phyloP scores from a whole-genome alignment of 1,284 basidiomycete genomes.

The Takashimella koratensis region DNA sequence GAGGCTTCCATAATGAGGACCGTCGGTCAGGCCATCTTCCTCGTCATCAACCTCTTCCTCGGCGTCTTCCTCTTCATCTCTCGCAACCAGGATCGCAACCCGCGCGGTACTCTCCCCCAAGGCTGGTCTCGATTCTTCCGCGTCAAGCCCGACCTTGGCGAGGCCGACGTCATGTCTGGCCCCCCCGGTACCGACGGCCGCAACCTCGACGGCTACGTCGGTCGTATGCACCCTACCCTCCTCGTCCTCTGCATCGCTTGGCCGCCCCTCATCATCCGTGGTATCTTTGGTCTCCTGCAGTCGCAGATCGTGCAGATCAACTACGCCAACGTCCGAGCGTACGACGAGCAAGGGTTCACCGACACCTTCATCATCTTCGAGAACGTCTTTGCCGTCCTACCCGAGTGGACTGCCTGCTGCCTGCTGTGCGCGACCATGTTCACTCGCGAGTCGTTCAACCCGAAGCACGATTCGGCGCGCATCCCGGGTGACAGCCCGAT shows the following conservation, averaged over 20 bases:
- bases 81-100: conserved; percentile 12
- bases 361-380: conserved; percentile 13
- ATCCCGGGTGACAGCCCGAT: neutral
- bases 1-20: conserved; percentile 18
- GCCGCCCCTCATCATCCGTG: conserved; percentile 21
- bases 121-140: conserved; percentile 15
- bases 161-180: conserved; percentile 6
- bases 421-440: neutral
- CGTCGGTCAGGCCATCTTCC: conserved; percentile 30
- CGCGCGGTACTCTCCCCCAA: conserved; percentile 11
- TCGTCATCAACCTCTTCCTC: conserved; percentile 24
- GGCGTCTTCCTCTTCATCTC: conserved; percentile 16
- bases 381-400: conserved; percentile 12
- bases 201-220: neutral
- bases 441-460: neutral
- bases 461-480: neutral
- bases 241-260: conserved; percentile 15
- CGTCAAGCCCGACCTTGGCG: conserved; percentile 11
- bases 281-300: conserved; percentile 32
- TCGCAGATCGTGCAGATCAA: conserved; percentile 19
- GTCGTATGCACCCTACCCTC: conserved; percentile 4
- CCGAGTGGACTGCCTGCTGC: conserved; percentile 14
- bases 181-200: neutral
- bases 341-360: conserved; percentile 9
- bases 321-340: conserved; percentile 15